Percentiles rank a stretch among this genome's conserved stretches.
phyloP scores from a whole-genome alignment of 2,329 filamentous ascomycete species.

The Pleoardoris graminearum region DNA sequence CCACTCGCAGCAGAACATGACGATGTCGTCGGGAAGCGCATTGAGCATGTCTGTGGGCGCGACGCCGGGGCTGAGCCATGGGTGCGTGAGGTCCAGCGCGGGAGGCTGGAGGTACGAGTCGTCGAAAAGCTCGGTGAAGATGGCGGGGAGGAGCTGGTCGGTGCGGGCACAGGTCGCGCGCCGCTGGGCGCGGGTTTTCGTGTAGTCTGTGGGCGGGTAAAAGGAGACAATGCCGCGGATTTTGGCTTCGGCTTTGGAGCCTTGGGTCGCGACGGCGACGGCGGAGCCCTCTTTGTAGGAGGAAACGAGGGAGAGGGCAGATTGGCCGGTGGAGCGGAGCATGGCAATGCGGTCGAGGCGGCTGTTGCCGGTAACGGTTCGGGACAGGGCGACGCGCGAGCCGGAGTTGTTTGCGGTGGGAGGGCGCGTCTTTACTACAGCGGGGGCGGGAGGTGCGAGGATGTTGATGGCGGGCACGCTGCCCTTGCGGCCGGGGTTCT shows the following conservation, averaged over 20 bases:
- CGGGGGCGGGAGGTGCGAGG: conserved; percentile 20
- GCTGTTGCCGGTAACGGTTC: conserved; percentile 26
- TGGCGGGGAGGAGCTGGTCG: conserved; percentile 54
- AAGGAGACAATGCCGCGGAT: conserved; percentile 63
- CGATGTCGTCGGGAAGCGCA: conserved; percentile 61
- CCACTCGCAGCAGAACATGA: conserved; percentile 67
- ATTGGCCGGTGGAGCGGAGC: conserved; percentile 39
- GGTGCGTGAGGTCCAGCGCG: conserved; percentile 57
- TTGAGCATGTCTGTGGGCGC: conserved; percentile 59
- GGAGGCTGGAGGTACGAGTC: conserved; percentile 54
- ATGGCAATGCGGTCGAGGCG: conserved; percentile 40
- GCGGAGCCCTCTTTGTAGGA: conserved; percentile 42
- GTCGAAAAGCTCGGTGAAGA: conserved; percentile 58
- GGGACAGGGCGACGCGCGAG: conserved; percentile 39
- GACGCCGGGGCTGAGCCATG: conserved; percentile 62
- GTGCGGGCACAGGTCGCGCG: conserved; percentile 59
- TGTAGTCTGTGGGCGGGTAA: conserved; percentile 67
- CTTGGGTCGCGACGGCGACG: conserved; percentile 38
- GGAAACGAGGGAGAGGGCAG: conserved; percentile 40
- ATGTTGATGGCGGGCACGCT: conserved; percentile 26
- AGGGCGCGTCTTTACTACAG: conserved; percentile 16
- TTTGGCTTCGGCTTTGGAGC: conserved; percentile 46
- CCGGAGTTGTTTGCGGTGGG: conserved; percentile 39
- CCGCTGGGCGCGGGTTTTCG: conserved; percentile 61
- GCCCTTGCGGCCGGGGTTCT: conserved; percentile 30